phyloP scores from a whole-genome alignment of 352 stramenopile genomes.

The Phytophthora fragariae region DNA sequence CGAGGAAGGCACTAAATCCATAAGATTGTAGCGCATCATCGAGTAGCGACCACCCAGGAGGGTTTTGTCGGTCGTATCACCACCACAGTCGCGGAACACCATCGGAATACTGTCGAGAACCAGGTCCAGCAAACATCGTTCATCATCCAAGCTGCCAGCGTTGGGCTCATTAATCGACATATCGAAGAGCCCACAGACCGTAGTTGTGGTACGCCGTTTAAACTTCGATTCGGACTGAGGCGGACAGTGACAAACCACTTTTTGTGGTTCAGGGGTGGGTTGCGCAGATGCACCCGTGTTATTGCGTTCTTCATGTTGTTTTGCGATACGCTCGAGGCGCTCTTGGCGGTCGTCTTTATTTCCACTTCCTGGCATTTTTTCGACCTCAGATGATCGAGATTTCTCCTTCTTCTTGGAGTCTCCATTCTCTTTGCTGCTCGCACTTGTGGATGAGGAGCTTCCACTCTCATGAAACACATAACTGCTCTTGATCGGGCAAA shows the following conservation, averaged over 20 bases:
- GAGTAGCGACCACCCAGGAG: conserved; percentile 82
- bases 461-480: conserved; percentile 82
- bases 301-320: conserved; percentile 75
- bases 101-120: conserved; percentile 88
- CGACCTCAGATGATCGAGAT: conserved; percentile 46
- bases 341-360: conserved; percentile 79
- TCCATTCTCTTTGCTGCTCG: conserved; percentile 25
- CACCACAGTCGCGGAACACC: conserved; percentile 86
- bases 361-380: conserved; percentile 76
- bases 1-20: conserved; percentile 54
- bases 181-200: conserved; percentile 81
- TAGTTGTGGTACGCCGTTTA: conserved; percentile 42
- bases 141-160: conserved; percentile 80
- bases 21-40: conserved; percentile 77
- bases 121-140: conserved; percentile 80
- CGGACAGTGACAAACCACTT: conserved; percentile 38
- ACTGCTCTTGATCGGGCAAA: conserved; percentile 72
- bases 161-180: conserved; percentile 79
- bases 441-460: background rate
- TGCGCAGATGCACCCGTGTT: conserved; percentile 41
- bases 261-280: conserved; percentile 32
- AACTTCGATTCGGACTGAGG: conserved; percentile 45
- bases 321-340: conserved; percentile 69
- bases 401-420: conserved; percentile 68
- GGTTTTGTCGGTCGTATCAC: conserved; percentile 89